These are phyloP conservation scores for Angophora floribunda DNA, from an alignment of 345 rosid genomes.

Conservation along the genomic window DNA sequence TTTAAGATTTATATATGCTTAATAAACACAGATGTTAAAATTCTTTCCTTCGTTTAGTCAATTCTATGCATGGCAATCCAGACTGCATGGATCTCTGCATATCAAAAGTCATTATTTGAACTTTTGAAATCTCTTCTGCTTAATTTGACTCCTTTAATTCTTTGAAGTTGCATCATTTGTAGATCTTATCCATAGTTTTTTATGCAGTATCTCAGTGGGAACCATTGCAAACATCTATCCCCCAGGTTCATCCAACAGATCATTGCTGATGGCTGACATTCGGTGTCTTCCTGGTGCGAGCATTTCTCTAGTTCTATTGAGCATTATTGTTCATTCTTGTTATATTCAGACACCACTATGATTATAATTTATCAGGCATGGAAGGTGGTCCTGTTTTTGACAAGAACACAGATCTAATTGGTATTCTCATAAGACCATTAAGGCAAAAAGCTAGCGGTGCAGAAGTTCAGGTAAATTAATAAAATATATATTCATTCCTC, in stretches of 20 bases:
- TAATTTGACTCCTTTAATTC: background rate
- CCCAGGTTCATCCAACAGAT: slow-evolving; percentile 38
- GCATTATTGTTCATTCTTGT: slow-evolving; percentile 4
- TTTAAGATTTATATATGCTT: background rate
- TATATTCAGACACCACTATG: background rate
- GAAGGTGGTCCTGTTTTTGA: slow-evolving; percentile 88
- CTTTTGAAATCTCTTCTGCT: background rate
- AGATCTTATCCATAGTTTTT: background rate
- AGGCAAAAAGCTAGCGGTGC: slow-evolving; percentile 72
- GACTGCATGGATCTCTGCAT: background rate
- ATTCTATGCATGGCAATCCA: background rate
- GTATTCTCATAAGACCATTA: slow-evolving; percentile 73
- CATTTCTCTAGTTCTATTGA: slow-evolving; percentile 2
- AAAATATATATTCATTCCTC: slow-evolving; percentile 1
- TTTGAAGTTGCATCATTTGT: background rate
- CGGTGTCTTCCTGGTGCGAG: slow-evolving; percentile 89
- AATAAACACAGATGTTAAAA: background rate
- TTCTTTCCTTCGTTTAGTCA: background rate
- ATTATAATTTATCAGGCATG: slow-evolving; percentile 41
- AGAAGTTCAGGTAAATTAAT: slow-evolving; percentile 80
- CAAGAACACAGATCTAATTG: slow-evolving; percentile 42
- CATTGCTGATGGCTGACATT: slow-evolving; percentile 87
- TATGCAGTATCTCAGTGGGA: slow-evolving; percentile 75
- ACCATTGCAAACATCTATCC: slow-evolving; percentile 73
- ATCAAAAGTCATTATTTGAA: background rate